Base-by-base conservation (phyloP, 768 basidiomycete genomes). In the Auricularia sp. region DNA sequence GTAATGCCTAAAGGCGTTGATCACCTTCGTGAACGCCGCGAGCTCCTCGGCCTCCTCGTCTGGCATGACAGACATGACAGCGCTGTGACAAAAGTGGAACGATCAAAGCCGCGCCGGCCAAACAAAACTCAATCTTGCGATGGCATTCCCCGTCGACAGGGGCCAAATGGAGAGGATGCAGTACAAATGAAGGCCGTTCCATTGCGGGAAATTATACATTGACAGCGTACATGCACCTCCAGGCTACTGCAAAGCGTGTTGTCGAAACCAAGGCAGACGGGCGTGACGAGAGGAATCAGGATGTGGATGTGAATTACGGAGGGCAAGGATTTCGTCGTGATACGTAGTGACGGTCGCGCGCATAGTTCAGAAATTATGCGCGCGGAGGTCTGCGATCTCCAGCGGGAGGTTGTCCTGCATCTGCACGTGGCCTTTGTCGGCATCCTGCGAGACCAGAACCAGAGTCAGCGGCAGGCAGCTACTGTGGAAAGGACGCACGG, bases 311-410 rank as follows among this genome's bases (percentile, higher is more conserved):
- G 53, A 18, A n/a, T n/a, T 12, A 54, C 8, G 18, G 53, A 54
- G 8, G 29, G 18, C 18, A 29, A 18, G 53, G 29, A 54, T 29
- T 29, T 29, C 29, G 29, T 29, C 29, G 29, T 29, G 29, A 29
- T 29, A 29, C 29, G 29, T 29, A 29, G 29, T 29, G 29, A 29
- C 29, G 29, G 29, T 29, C 29, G 29, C 29, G 29, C 29, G 29
- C 29, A 29, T 29, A 14, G 18, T 1, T 59, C 3, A 59, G 23
- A 29, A 59, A 5, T 23, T 29, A 10, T 35, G 56, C 11, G 23
- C 29, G 23, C 92, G 84, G 67, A 93, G 71, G 75, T 94, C 92
- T n/a, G 92, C 87, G 65, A 92, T 91, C 75, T 93, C 92, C 61
- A 94, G 74, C 1, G 83, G 74, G 36, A 84, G 72, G 54, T 90